Base-by-base conservation (phyloP, 805 yeast species). In the Wickerhamiella sergipiensis region DNA sequence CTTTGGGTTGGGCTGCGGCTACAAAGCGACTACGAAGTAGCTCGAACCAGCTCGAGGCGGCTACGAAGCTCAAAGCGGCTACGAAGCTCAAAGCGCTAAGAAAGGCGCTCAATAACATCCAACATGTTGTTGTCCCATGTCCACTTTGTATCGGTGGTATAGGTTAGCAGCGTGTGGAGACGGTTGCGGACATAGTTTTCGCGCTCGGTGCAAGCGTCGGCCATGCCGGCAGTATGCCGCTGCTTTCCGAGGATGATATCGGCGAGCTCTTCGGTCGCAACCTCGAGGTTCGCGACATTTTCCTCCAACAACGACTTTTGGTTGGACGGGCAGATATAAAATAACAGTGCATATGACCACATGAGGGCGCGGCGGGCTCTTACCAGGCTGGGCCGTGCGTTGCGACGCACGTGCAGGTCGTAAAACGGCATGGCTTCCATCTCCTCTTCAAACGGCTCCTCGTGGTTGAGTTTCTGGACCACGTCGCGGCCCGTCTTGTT, bases 331-430 rank as follows among this genome's bases (percentile, higher is more conserved):
- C 71, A 73, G 33, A 87, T 69, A 62, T 80, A 85, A 61, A 69
- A 90, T 12, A 86, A 80, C 58, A 87, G 76, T 2, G 86, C 88
- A 66, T 85, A 89, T 0, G 96, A 79, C 97, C 97, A 92, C 69
- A 87, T 85, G 49, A 92, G 70, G 1, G 86, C 78, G 43, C 79
- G 78, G 52, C 97, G 72, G 7, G 95, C 85, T 5, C 19, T 4
- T 5, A 15, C 7, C 6, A 36, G 40, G 73, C 42, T 85, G 80
- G 40, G 90, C 79, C 49, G 17, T 2, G 50, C 43, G 5, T 23
- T n/a, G 6, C 33, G 24, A 4, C 26, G 73, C 61, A 84, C 90
- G 59, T 85, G 92, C 1, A 87, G 83, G 60, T 89, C 95, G 49
- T 82, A 83, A 95, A 95, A 87, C 1, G 94, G 81, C 45, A 78